These are phyloP conservation scores for Combretum micranthum DNA, from an alignment of 345 rosid genomes.

Conservation along the genomic window DNA sequence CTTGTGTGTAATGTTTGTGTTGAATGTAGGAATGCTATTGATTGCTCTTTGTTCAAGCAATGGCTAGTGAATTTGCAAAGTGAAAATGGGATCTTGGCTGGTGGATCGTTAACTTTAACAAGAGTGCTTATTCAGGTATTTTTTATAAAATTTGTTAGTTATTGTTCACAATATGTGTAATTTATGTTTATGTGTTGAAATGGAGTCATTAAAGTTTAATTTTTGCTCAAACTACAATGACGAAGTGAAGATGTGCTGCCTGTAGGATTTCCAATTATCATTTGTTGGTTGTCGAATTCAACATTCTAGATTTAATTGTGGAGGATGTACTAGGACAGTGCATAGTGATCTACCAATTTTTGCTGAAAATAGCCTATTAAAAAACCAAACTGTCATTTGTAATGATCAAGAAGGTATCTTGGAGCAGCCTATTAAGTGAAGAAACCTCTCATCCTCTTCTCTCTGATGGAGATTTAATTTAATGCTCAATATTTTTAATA, in stretches of 20 bases:
- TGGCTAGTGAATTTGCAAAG: constrained; percentile 79
- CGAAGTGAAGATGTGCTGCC: too few species aligned
- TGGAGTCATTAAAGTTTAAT: too few species aligned
- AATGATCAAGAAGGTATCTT: too few species aligned
- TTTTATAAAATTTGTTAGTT: not conserved
- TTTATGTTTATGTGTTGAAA: too few species aligned
- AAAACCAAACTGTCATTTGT: too few species aligned
- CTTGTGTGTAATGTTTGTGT: not conserved
- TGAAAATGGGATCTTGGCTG: constrained; percentile 64
- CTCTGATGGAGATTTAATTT: not conserved
- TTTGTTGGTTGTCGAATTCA: not conserved
- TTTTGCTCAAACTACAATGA: too few species aligned
- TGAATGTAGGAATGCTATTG: constrained; percentile 51
- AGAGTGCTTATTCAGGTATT: constrained; percentile 71
- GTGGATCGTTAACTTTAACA: constrained; percentile 41
- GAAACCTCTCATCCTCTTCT: too few species aligned
- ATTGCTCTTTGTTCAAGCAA: constrained; percentile 64
- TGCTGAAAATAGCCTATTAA: too few species aligned
- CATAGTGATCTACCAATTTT: too few species aligned
- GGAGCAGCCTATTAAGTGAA: too few species aligned
- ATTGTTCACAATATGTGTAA: too few species aligned
- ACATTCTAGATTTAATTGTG: not conserved
- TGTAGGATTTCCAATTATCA: not conserved
- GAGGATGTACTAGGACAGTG: not conserved
- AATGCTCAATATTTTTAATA: not conserved